Evolutionary conservation across 495 filamentous ascomycete genomes (phyloP).

Genomic region (Aspergillus sparsus): DNA sequence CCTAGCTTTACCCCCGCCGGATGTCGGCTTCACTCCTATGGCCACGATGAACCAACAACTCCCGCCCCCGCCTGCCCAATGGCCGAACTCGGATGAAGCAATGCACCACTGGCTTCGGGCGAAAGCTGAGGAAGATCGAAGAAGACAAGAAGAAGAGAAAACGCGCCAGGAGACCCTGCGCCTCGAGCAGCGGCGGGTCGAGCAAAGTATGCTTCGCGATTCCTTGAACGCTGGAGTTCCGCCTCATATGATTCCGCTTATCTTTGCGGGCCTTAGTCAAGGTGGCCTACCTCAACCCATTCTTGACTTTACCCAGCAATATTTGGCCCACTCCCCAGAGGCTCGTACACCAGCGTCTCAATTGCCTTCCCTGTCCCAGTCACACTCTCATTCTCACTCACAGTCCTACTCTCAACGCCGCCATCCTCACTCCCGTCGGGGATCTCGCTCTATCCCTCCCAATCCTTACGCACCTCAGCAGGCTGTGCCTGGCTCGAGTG

Average conservation of each 20-base stretch:
- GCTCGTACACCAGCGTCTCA: constrained; percentile 45
- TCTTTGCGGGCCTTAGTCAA: constrained; percentile 81
- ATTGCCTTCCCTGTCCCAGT: constrained; percentile 37
- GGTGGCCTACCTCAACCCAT: constrained; percentile 60
- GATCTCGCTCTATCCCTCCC: constrained; percentile 38
- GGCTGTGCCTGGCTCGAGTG: constrained; percentile 22
- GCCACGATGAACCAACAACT: constrained; percentile 45
- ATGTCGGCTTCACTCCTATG: constrained; percentile 39
- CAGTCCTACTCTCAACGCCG: constrained; percentile 20
- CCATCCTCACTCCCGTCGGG: constrained; percentile 20
- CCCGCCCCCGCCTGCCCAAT: constrained; percentile 69
- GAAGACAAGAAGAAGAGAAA: constrained; percentile 84
- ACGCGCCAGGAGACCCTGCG: constrained; percentile 76
- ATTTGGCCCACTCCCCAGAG: constrained; percentile 40
- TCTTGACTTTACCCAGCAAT: constrained; percentile 76
- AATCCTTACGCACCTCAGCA: constrained; percentile 38
- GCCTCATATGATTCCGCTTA: constrained; percentile 81
- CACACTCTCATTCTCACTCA: neutral
- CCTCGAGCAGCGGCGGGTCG: constrained; percentile 79
- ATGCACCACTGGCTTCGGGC: constrained; percentile 81
- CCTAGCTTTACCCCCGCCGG: constrained; percentile 39
- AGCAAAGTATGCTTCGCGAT: constrained; percentile 81
- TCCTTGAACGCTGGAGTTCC: constrained; percentile 80
- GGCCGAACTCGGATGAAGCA: constrained; percentile 74
- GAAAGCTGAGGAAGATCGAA: constrained; percentile 81